Evolutionary conservation across 768 basidiomycete genomes (phyloP).

Genomic region (Candolleomyces aberdarensis): DNA sequence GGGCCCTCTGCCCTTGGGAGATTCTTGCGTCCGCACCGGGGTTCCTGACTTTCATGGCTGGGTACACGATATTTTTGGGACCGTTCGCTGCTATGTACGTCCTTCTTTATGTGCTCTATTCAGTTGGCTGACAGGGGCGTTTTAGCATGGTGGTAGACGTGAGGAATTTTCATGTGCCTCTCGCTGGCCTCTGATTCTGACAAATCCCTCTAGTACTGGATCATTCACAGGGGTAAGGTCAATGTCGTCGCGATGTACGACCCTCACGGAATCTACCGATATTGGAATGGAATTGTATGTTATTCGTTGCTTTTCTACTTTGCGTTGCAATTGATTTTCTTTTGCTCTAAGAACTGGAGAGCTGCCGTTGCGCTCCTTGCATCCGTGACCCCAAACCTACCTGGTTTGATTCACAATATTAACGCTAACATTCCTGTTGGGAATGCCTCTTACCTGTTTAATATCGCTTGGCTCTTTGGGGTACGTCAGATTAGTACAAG

Average conservation of each 20-base stretch:
- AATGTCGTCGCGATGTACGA: conserved; percentile 86
- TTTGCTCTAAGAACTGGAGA: conserved; percentile 66
- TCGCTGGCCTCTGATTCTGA: not conserved
- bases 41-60: conserved; percentile 76
- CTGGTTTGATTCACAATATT: conserved; percentile 76
- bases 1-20: conserved; percentile 87
- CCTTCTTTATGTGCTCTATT: not conserved
- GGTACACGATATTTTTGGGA: conserved; percentile 83
- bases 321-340: not conserved
- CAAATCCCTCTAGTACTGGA: conserved; percentile 58
- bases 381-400: conserved; percentile 68
- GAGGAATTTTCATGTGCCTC: conserved; percentile 11
- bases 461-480: conserved; percentile 75
- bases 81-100: conserved; percentile 79
- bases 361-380: conserved; percentile 65
- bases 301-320: conserved; percentile 1
- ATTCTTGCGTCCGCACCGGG: conserved; percentile 66
- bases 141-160: conserved; percentile 47
- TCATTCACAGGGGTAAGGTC: conserved; percentile 66
- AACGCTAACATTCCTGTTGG: conserved; percentile 63
- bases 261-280: conserved; percentile 76
- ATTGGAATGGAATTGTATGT: conserved; percentile 69
- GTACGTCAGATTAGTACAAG: conserved; percentile 35
- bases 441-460: conserved; percentile 52
- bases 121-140: not conserved